Evolutionary conservation across 202 grass and related monocot genomes (phyloP).

Genomic region (Eragrostis tef): DNA sequence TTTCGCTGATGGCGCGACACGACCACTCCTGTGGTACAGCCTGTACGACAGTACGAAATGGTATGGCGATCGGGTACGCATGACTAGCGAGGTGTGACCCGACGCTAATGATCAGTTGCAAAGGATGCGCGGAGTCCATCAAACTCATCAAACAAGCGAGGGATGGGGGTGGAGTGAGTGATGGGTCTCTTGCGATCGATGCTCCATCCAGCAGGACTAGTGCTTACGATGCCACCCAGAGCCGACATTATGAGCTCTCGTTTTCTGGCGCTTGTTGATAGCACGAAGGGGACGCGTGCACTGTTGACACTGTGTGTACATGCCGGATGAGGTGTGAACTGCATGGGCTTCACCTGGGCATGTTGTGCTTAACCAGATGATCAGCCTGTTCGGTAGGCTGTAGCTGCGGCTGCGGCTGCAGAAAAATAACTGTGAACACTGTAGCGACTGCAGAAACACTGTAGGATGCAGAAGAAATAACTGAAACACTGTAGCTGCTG

Average conservation of each 20-base stretch:
- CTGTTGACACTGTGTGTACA: background rate
- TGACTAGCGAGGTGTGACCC: background rate
- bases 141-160: background rate
- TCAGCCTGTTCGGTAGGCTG: too few relatives aligned
- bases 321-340: background rate
- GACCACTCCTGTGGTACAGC: background rate
- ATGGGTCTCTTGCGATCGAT: background rate
- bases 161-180: background rate
- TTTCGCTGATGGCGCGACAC: background rate
- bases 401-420: too few relatives aligned
- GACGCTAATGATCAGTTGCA: background rate
- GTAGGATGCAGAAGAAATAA: too few relatives aligned
- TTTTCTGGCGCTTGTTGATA: background rate
- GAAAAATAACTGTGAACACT: too few relatives aligned
- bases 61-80: background rate
- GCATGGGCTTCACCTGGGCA: background rate
- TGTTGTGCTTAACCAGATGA: background rate
- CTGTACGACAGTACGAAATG: conserved; percentile 18
- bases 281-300: background rate
- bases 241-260: background rate
- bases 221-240: background rate
- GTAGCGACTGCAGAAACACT: too few relatives aligned
- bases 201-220: background rate
- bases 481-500: too few relatives aligned
- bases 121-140: background rate